phyloP scores from a whole-genome alignment of 768 basidiomycete genomes.

The Lentinula lateritia region DNA sequence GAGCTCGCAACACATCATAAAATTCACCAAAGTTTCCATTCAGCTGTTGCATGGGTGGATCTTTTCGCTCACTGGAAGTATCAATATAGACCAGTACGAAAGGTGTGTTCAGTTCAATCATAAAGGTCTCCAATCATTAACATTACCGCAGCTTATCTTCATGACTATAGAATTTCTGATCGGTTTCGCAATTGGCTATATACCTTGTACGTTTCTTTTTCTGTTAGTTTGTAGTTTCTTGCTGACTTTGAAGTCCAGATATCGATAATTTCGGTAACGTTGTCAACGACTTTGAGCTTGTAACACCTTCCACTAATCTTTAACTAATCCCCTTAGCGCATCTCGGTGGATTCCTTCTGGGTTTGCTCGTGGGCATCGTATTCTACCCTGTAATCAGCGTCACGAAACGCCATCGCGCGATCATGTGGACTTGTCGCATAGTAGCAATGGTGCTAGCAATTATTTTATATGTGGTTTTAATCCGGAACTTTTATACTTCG shows the following conservation, averaged over 20 bases:
- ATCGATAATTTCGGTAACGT: slow-evolving; percentile 85
- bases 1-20: background rate
- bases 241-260: slow-evolving; percentile 30
- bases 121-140: background rate
- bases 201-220: slow-evolving; percentile 54
- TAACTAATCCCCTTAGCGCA: slow-evolving; percentile 35
- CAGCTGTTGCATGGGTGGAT: slow-evolving; percentile 78
- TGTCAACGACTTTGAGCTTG: background rate
- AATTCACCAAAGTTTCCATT: background rate
- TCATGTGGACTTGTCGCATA: slow-evolving; percentile 71
- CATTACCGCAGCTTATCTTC: slow-evolving; percentile 58
- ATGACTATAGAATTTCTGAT: slow-evolving; percentile 85
- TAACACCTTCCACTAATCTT: background rate
- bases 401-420: slow-evolving; percentile 63
- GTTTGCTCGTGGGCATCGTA: slow-evolving; percentile 73
- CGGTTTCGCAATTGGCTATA: slow-evolving; percentile 79
- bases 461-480: slow-evolving; percentile 76
- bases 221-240: background rate
- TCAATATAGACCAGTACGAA: slow-evolving; percentile 75
- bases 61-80: slow-evolving; percentile 90
- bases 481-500: slow-evolving; percentile 84
- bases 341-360: slow-evolving; percentile 80
- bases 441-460: slow-evolving; percentile 71
- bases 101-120: slow-evolving; percentile 33
- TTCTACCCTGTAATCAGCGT: slow-evolving; percentile 88